Evolutionary conservation across 768 basidiomycete genomes (phyloP).

Genomic region (Boletus bicolor): DNA sequence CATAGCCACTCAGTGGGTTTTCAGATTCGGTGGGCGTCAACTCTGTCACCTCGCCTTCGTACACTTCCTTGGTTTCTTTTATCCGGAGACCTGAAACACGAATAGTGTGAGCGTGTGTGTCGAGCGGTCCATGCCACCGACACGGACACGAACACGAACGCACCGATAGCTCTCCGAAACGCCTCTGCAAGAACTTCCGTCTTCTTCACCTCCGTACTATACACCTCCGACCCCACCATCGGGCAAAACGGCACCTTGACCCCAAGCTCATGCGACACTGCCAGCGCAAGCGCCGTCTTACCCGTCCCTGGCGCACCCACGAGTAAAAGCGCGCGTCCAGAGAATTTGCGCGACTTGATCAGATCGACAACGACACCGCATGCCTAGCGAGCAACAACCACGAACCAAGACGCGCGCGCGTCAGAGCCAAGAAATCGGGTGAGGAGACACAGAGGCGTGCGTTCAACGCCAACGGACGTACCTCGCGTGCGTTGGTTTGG

Average conservation of each 20-base stretch:
- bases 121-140: neutral
- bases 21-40: slow-evolving; percentile 94
- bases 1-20: slow-evolving; percentile 95
- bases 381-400: slow-evolving; percentile 47
- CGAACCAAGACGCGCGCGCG: neutral
- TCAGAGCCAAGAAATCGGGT: neutral
- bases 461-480: slow-evolving; percentile 28
- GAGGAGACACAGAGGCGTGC: neutral
- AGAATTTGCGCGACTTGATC: slow-evolving; percentile 88
- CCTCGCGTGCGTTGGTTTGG: slow-evolving; percentile 88
- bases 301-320: slow-evolving; percentile 97
- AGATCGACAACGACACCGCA: slow-evolving; percentile 90
- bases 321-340: slow-evolving; percentile 86
- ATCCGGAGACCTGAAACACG: slow-evolving; percentile 69
- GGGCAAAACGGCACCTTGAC: slow-evolving; percentile 96
- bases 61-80: slow-evolving; percentile 99
- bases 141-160: slow-evolving; percentile 27
- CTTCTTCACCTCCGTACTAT: slow-evolving; percentile 97
- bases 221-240: slow-evolving; percentile 98
- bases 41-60: slow-evolving; percentile 98
- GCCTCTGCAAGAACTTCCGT: slow-evolving; percentile 95
- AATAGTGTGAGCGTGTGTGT: neutral
- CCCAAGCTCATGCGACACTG: slow-evolving; percentile 91
- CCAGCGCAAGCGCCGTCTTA: slow-evolving; percentile 96
- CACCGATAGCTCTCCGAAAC: slow-evolving; percentile 94